Evolutionary conservation across 1,139 yeast species (phyloP), one percentile per base, ranked within the genome.

Genomic region (Suhomyces anneliseae): DNA sequence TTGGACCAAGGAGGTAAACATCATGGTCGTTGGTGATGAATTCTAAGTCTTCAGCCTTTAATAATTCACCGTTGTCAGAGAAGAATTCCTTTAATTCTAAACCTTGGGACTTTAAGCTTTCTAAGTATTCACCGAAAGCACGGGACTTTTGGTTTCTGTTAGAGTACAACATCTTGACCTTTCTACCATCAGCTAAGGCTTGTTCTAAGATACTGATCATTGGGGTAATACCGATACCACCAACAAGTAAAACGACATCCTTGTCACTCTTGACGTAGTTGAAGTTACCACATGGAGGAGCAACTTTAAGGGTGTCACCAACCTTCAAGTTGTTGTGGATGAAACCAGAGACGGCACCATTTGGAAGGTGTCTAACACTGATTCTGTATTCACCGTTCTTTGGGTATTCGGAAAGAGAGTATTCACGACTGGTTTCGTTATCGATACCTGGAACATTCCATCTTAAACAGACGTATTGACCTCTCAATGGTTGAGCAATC

Each of bases 161-260:
- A 10, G 75, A 70, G 54, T 67, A 60, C 40, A 59, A 54, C 41
- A 73, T 50, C 11, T 49, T 60, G 9, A 70, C 74, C 11, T 55
- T 56, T 50, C 64, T 60, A 3, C 65, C 66, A 24, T 58, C 56
- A 12, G 47, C 46, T 43, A 69, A 57, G 4, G 74, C 74, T 12
- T 66, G 57, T 54, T 78, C 78, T 32, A 77, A 58, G 60, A 83
- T 78, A 8, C 87, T 68, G 42, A 82, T 58, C 46, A 82, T 53
- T 38, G 90, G 90, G 2, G 90, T 85, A 48, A 83, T 78, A 53
- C 90, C 90, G 53, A 83, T 82, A 45, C 90, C 90, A 44, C 84
- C 87, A 29, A 81, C 76, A 45, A 82, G 63, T 38, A 83, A 62
- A 8, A 68, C 57, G 3, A 80, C 69, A 24, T 77, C 68, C 27